These are phyloP conservation scores for Pisolithus sp. DNA, from an alignment of 768 basidiomycete genomes.

Conservation along the genomic window DNA sequence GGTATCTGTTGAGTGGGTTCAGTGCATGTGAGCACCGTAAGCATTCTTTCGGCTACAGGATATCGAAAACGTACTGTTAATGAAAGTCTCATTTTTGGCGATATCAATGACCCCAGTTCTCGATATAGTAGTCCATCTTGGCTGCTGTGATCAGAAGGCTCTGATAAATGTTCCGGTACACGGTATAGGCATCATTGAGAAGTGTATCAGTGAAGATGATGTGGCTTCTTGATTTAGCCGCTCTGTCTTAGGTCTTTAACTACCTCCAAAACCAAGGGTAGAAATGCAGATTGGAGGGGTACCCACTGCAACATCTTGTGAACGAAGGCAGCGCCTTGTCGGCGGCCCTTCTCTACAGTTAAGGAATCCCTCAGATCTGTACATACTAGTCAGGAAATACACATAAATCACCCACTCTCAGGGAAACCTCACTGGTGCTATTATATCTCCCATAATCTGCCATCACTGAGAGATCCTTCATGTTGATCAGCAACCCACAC, in stretches of 20 bases:
- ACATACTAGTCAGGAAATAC: not conserved
- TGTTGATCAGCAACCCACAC: slow-evolving; percentile 85
- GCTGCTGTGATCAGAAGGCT: slow-evolving; percentile 76
- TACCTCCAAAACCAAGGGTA: not conserved
- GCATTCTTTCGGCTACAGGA: not conserved
- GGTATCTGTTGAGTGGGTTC: slow-evolving; percentile 37
- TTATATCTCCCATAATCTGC: slow-evolving; percentile 72
- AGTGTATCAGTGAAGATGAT: slow-evolving; percentile 71
- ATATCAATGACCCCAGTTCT: slow-evolving; percentile 47
- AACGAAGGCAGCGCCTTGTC: slow-evolving; percentile 57
- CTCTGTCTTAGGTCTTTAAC: slow-evolving; percentile 33
- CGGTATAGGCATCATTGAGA: slow-evolving; percentile 55
- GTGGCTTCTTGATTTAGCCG: slow-evolving; percentile 70
- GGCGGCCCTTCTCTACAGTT: slow-evolving; percentile 60
- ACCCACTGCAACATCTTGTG: slow-evolving; percentile 73
- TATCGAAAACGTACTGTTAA: slow-evolving; percentile 41
- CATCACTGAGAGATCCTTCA: slow-evolving; percentile 66
- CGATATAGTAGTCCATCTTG: slow-evolving; percentile 82
- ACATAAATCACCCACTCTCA: not conserved
- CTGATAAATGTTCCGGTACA: slow-evolving; percentile 82
- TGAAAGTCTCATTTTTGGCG: slow-evolving; percentile 41
- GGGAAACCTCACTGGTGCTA: slow-evolving; percentile 42
- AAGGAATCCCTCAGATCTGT: slow-evolving; percentile 61
- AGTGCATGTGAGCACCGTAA: not conserved
- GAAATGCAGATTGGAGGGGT: not conserved